Evolutionary conservation across 140 eudicot species (phyloP), one percentile per base, ranked within the genome.

Genomic region (Stevia rebaudiana): DNA sequence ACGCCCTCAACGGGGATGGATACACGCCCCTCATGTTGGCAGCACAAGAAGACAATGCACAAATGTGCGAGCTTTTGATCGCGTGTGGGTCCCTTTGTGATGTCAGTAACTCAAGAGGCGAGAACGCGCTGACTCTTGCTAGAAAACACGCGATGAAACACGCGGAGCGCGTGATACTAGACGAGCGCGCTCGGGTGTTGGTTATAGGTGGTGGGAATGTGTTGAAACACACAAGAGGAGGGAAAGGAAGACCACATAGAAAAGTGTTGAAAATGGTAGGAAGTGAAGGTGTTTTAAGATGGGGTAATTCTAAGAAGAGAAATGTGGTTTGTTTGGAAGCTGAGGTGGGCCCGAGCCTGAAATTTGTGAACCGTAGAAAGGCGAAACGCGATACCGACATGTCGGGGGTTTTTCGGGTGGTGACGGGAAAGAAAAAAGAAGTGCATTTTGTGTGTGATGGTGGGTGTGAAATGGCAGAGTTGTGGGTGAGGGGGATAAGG

Each of bases 401-500:
- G 10, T 79, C 81, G 0, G 96, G 98, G 55, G 48, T 88, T 17
- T 92, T 92, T 36, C 83, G 84, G 37, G 95, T 88, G 60, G 70
- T 73, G 74, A 92, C 98, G 0, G 58, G 56, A n/a, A 82, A 76
- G 81, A 83, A 81, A 61, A 92, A 83, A 71, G 98, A 83, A 65
- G 83, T 92, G 77, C 98, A 92, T 73, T 92, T 92, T 74, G 84
- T 83, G 46, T 88, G 95, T 50, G 84, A 85, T 8, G 96, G 96
- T 3, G 98, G 98, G 25, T 28, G 19, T 37, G 98, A 85, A 69
- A 82, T 64, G 81, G 96, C 98, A 7, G 80, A 79, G 80, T 50
- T 92, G 80, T 92, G 98, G 98, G 95, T 85, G 63, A 76, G 96
- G 70, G 98, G 98, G 64, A 82, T 91, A 44, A 84, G 78, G 74